A percentile compares a stretch with the other conserved stretches of the same genome.
phyloP scores from a whole-genome alignment of 345 rosid species.

The Nasturtium officinale region DNA sequence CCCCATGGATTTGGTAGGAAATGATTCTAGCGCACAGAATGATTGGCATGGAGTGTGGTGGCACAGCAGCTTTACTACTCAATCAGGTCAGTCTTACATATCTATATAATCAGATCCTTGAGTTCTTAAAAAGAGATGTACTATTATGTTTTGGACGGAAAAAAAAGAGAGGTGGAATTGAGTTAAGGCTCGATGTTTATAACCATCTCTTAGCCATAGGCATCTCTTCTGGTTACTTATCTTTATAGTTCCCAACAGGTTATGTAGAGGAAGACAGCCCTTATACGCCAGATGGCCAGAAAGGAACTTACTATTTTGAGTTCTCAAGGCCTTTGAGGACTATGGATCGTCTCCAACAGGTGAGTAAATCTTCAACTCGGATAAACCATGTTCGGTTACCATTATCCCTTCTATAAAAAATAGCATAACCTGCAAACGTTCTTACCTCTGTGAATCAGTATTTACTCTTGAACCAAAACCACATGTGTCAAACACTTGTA shows the following conservation, averaged over 20 bases:
- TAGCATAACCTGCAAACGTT: neutral
- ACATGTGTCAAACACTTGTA: neutral
- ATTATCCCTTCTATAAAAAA: neutral
- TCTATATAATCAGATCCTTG: slow-evolving; percentile 10
- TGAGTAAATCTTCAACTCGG: slow-evolving; percentile 40
- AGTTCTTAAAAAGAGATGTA: slow-evolving; percentile 5
- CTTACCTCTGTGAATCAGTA: slow-evolving; percentile 12
- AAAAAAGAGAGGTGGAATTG: neutral
- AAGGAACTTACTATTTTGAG: slow-evolving; percentile 84
- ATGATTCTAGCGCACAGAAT: slow-evolving; percentile 88
- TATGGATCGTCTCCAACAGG: slow-evolving; percentile 92
- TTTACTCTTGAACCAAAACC: neutral
- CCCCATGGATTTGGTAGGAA: slow-evolving; percentile 51
- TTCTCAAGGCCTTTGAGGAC: slow-evolving; percentile 93
- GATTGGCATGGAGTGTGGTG: slow-evolving; percentile 99
- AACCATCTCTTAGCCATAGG: neutral
- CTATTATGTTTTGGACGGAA: slow-evolving; percentile 10
- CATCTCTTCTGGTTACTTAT: slow-evolving; percentile 24
- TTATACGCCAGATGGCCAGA: slow-evolving; percentile 62
- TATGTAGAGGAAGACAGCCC: slow-evolving; percentile 91
- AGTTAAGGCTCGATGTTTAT: neutral
- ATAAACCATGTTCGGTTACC: slow-evolving; percentile 5
- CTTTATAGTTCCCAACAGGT: slow-evolving; percentile 47
- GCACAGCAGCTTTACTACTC: slow-evolving; percentile 74
- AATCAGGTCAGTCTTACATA: slow-evolving; percentile 57